Evolutionary conservation across 169 alveolate species (phyloP), one percentile per base, ranked within the genome.

Genomic region (Theileria orientalis): DNA sequence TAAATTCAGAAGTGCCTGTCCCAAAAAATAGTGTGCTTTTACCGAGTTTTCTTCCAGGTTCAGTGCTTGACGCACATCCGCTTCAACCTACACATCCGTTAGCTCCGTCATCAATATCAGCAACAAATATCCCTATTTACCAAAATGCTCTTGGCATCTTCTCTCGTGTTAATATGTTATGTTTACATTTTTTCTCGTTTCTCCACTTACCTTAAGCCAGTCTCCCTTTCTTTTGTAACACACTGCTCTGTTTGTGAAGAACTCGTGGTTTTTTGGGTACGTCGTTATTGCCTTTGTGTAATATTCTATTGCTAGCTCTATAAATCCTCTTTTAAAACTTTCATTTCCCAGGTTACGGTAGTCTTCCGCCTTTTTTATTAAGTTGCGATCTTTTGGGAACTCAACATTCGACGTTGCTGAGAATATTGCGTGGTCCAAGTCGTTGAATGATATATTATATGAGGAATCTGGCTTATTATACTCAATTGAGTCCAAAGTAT

Each of bases 221-320:
- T 85, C 60, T 29, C 73, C 71, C 74, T 87, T 90, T 57, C 84
- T 84, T 66, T 92, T 92, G 83, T 90, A 90, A 51, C 95, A 92
- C 21, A 92, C 85, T 2, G 95, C 95, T 41, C 95, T 59, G 73
- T 92, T 92, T 9, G 95, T 92, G 72, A 70, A 87, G 83, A 87
- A 92, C n/a, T 84, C 90, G 74, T 84, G 90, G 67, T 87, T 87
- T 0, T 89, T 84, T 35, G 90, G 84, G 59, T 90, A 90, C 41
- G 61, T 60, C 37, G 72, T 79, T 14, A 92, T 90, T 21, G 95
- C 95, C 54, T 83, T 85, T 7, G 95, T 76, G 73, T 92, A 92
- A 67, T 87, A 83, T 47, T 90, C 93, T 7, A 90, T 86, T n/a
- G 95, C 95, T 47, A 92, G 84, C 69, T 90, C 93, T 33, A 84